Base-by-base conservation (phyloP, 2,329 filamentous ascomycete species). In the Epichloe sibirici region DNA sequence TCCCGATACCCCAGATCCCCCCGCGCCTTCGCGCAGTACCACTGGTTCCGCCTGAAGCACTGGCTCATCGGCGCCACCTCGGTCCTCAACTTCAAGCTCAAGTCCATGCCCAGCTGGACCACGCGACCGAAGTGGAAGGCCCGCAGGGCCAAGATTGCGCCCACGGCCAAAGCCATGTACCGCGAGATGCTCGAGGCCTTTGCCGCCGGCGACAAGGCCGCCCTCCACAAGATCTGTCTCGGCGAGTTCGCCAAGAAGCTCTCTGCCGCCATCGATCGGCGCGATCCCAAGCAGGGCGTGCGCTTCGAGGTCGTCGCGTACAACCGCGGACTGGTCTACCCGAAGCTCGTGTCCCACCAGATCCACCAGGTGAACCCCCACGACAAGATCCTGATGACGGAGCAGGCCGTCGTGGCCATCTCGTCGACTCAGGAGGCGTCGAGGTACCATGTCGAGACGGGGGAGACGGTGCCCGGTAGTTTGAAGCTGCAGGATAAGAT, bases 381-480 rank as follows among this genome's bases (percentile, higher is more conserved):
- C 8, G 66, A 71, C 39, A 66, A 67, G 52, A 62, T 64, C 7
- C 57, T 63, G 50, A 61, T 62, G 43, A 61, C 71, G 3, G 59
- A 83, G 51, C 74, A 79, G 59, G 80, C 74, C 28, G 75, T 85
- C n/a, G 79, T 86, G 46, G 71, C 71, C 53, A 77, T 86, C 56
- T 63, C 69, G 31, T 81, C 77, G 54, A 71, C 69, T 35, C 83
- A 86, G 68, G 71, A 70, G 57, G 66, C 79, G 38, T 70, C 69
- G 7, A 70, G 73, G 58, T 67, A 69, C 54, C 65, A 71, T 48
- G 59, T 54, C 7, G 55, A 51, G 2, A 69, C 67, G 15, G 72
- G 69, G 13, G 57, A 63, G 54, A 59, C 68, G n/a, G 62, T 79
- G 7, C 66, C 71, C 1, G 75, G 74, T 2, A 72, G 68, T 55